Base-by-base conservation (phyloP, 1,139 yeast species). In the Geotrichum carabidarum region DNA sequence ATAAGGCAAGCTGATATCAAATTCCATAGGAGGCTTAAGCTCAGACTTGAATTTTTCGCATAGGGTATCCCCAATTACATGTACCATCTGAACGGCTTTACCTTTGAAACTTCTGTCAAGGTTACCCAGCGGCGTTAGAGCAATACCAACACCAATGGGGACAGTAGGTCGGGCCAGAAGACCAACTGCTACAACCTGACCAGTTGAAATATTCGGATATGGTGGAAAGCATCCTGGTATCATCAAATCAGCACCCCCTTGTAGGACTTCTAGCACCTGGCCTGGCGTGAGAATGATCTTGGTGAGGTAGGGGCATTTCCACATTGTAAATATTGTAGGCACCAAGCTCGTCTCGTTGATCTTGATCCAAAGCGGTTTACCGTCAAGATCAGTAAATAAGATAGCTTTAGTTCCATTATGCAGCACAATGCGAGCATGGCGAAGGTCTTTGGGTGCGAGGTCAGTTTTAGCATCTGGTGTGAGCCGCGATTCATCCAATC, bases 201-300 rank as follows among this genome's bases (percentile, higher is more conserved):
- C 91, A 51, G 70, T 71, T 1, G 62, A 64, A 4, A 80, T 65
- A 65, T 43, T 75, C 57, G 85, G 89, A 63, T 86, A 84, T 0
- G 96, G 96, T 0, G 89, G 86, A 6, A 86, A 74, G 2, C 93
- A 82, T 0, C 99, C 99, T 0, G 96, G 94, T 37, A 87, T 75
- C 97, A 93, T 91, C 63, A 93, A 74, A 67, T 91, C 85, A 0
- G 98, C 97, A 8, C 97, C 97, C 58, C 80, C 81, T 38, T 76
- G 73, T 32, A 90, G 70, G 15, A 75, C 73, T 55, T 79, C 79
- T 17, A 91, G 76, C 1, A 93, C 96, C 62, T 78, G 81, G 11
- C 81, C 80, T 66, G 88, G 93, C 0, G 97, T 91, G 54, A 73
- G 69, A 2, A 91, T 79, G 1, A 77, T 66, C 0, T 95, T 95